A percentile compares a stretch with the other conserved stretches of the same genome.
Evolutionary conservation across 148 eudicot species (phyloP).

Genomic region (Chenopodium album): DNA sequence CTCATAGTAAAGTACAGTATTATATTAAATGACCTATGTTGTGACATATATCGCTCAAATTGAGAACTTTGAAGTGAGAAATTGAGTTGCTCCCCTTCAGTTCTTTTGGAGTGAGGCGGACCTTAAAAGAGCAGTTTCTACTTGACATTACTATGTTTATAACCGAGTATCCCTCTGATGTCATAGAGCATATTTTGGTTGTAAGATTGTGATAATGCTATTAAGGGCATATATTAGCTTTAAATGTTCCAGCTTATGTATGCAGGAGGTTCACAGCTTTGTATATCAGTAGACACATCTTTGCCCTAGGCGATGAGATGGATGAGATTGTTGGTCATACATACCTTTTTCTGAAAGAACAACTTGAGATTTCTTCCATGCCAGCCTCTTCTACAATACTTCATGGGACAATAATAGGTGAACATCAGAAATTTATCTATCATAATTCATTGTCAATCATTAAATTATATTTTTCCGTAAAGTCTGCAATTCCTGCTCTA

Average conservation of each 20-base stretch:
- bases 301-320: slow-evolving; percentile 38
- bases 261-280: slow-evolving; percentile 76
- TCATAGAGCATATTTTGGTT: not conserved
- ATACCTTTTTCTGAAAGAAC: slow-evolving; percentile 69
- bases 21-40: not conserved
- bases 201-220: not conserved
- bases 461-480: not conserved
- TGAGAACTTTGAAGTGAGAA: too few species aligned
- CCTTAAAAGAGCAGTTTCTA: not conserved
- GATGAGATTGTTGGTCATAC: slow-evolving; percentile 72
- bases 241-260: not conserved
- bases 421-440: slow-evolving; percentile 6
- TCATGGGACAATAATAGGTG: slow-evolving; percentile 78
- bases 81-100: not conserved
- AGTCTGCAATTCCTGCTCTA: not conserved
- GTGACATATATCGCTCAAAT: not conserved
- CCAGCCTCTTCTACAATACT: slow-evolving; percentile 64
- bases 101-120: not conserved
- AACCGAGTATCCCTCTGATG: not conserved
- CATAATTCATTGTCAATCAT: not conserved
- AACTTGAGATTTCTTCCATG: slow-evolving; percentile 62
- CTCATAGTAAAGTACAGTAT: not conserved
- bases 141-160: not conserved
- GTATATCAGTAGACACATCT: slow-evolving; percentile 51
- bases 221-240: not conserved